These are phyloP conservation scores for Lasiosphaeriaceae sp. DNA, from an alignment of 495 filamentous ascomycete genomes.

Conservation along the genomic window DNA sequence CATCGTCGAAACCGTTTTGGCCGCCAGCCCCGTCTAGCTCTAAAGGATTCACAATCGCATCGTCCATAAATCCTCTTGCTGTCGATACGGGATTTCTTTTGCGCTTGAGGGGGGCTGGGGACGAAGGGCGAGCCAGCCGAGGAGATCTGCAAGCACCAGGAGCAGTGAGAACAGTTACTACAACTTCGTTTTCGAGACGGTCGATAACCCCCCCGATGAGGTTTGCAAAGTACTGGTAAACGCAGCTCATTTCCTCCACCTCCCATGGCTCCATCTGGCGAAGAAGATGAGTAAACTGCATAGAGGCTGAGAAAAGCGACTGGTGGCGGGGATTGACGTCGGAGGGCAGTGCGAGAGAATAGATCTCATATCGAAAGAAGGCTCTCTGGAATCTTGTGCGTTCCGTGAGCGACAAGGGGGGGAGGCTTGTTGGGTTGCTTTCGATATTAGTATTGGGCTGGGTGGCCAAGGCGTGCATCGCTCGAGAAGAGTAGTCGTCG, in stretches of 20 bases:
- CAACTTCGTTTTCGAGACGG: not conserved
- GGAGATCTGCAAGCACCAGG: not conserved
- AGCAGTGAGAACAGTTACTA: not conserved
- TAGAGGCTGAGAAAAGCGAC: not conserved
- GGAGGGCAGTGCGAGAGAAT: not conserved
- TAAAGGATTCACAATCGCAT: not conserved
- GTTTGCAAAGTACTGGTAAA: not conserved
- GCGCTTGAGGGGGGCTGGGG: not conserved
- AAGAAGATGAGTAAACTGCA: not conserved
- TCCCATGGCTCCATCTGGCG: not conserved
- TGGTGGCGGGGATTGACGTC: not conserved
- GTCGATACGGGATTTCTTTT: not conserved
- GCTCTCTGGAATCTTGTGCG: conserved; percentile 1
- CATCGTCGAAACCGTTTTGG: not conserved
- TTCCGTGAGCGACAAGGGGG: not conserved
- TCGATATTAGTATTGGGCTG: not conserved
- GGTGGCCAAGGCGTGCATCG: conserved; percentile 1
- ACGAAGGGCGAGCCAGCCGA: not conserved
- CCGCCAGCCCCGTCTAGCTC: not conserved
- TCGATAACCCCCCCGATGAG: not conserved
- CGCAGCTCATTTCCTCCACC: not conserved
- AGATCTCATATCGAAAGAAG: not conserved
- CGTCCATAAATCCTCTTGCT: not conserved
- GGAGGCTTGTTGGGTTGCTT: not conserved
- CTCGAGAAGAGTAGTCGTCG: conserved; percentile 2